A percentile compares a stretch with the other conserved stretches of the same genome.
Conservation (phyloP, 768 basidiomycete genomes). For the Boletus subparvulus region DNA sequence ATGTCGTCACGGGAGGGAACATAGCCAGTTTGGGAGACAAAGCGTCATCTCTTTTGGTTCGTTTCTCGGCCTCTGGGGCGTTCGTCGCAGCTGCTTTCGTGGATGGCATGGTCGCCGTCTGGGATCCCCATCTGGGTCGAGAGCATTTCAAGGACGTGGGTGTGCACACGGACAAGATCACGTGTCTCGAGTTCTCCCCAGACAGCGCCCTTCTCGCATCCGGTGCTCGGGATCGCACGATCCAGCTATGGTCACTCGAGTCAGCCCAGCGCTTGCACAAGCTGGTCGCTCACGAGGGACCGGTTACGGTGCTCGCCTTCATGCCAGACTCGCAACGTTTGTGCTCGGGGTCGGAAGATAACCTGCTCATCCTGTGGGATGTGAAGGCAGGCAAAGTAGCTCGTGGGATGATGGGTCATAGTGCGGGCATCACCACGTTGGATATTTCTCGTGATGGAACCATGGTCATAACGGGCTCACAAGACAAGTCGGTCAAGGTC, state of each 20-base stretch:
- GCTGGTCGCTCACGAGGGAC: slow-evolving; percentile 9
- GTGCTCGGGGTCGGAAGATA: slow-evolving; percentile 22
- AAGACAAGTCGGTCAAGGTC: slow-evolving; percentile 19
- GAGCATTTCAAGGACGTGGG: slow-evolving; percentile 7
- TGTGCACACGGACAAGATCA: slow-evolving; percentile 3
- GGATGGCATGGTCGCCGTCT: slow-evolving; percentile 6
- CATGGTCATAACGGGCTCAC: slow-evolving; percentile 16
- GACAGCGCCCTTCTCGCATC: slow-evolving; percentile 8
- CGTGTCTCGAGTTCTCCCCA: slow-evolving; percentile 13
- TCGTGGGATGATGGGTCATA: slow-evolving; percentile 20
- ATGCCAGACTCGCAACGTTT: slow-evolving; percentile 10
- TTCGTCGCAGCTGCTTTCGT: slow-evolving; percentile 11
- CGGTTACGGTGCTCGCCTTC: slow-evolving; percentile 14
- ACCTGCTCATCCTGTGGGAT: slow-evolving; percentile 19
- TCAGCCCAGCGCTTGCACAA: slow-evolving; percentile 2
- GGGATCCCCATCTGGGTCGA: slow-evolving; percentile 15
- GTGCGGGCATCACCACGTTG: slow-evolving; percentile 8
- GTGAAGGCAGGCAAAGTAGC: not conserved
- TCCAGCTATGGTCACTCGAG: slow-evolving; percentile 17
- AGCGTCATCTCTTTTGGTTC: slow-evolving; percentile 6
- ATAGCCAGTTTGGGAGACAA: slow-evolving; percentile 12
- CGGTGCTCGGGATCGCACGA: slow-evolving; percentile 8
- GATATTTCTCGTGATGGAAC: slow-evolving; percentile 17
- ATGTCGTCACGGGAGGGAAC: slow-evolving; percentile 10
- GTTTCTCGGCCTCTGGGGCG: slow-evolving; percentile 11